Base-by-base conservation (phyloP, 352 stramenopile genomes). In the Pythium insidiosum region DNA sequence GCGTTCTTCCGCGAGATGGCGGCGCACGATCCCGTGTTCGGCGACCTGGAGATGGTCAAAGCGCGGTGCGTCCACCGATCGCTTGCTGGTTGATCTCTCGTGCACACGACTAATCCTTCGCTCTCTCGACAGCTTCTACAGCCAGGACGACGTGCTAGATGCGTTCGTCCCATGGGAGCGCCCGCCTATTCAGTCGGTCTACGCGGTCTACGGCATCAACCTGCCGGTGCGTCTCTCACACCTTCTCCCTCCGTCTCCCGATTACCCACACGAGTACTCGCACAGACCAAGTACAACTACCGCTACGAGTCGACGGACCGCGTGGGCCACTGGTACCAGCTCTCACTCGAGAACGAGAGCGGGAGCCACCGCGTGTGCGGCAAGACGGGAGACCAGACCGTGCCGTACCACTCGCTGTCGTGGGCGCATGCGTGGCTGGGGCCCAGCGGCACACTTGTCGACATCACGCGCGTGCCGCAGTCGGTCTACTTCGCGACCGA, bases 361-460 rank as follows among this genome's bases (percentile, higher is more conserved):
- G 67, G 61, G 1, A 43, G 62, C 7, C 55, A 62, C 23, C 52
- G 63, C 23, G 67, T 73, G 10, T 91, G 78, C 58, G 64, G 58
- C 45, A 87, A 86, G 49, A 88, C 74, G 3, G 75, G 78, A 12
- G 78, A 91, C 35, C 73, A 60, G 45, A 91, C 78, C 4, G 75
- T 87, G 18, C 56, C 71, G 11, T 91, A 91, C 38, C 75, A 91
- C 58, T 91, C 78, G 21, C 58, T 91, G 11, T 85, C 78, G 6
- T 88, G 65, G 66, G 73, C 73, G 0, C 78, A 91, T 53, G 82
- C 73, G 12, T 91, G 78, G 78, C 63, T 91, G 6, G 75, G 73
- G 7, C 47, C 59, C 3, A 49, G 55, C 13, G 65, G 62, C 0
- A 60, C 58, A 11, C 49, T 54, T 3, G 73, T 89, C 6, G 67